These are phyloP conservation scores for Aspergillus cavernicola DNA, from an alignment of 495 filamentous ascomycete genomes.

Conservation along the genomic window DNA sequence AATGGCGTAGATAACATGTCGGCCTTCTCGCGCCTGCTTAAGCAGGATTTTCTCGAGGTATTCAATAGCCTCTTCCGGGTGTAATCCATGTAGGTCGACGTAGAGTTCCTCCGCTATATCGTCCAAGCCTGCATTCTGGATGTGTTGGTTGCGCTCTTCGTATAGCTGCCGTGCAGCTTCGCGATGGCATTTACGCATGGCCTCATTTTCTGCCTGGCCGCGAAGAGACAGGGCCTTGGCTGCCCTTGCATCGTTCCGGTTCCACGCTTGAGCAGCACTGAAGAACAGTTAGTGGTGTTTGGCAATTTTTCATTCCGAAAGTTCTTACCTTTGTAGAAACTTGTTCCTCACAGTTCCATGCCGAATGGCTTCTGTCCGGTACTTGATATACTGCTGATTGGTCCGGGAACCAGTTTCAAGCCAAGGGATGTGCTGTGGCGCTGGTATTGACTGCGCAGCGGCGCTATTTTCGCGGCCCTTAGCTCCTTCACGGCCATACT, in stretches of 20 bases:
- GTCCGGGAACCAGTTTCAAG: constrained; percentile 87
- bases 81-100: constrained; percentile 92
- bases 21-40: constrained; percentile 66
- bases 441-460: constrained; percentile 75
- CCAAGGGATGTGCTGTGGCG: constrained; percentile 94
- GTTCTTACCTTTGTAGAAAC: constrained; percentile 82
- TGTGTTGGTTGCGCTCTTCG: constrained; percentile 86
- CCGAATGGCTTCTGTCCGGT: constrained; percentile 89
- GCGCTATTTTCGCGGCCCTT: constrained; percentile 71
- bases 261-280: constrained; percentile 99
- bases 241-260: constrained; percentile 92
- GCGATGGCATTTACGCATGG: constrained; percentile 95
- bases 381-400: constrained; percentile 92
- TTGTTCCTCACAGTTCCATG: constrained; percentile 95
- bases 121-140: constrained; percentile 35
- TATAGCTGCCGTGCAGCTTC: constrained; percentile 90
- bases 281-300: constrained; percentile 12
- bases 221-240: constrained; percentile 92
- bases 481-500: constrained; percentile 39
- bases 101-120: constrained; percentile 69
- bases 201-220: constrained; percentile 92
- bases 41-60: constrained; percentile 85
- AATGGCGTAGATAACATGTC: constrained; percentile 85
- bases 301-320: background rate
- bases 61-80: constrained; percentile 94